Evolutionary conservation across 1,139 yeast genomes (phyloP), one percentile per base, ranked within the genome.

Genomic region (Saccharomyces pastorianus): DNA sequence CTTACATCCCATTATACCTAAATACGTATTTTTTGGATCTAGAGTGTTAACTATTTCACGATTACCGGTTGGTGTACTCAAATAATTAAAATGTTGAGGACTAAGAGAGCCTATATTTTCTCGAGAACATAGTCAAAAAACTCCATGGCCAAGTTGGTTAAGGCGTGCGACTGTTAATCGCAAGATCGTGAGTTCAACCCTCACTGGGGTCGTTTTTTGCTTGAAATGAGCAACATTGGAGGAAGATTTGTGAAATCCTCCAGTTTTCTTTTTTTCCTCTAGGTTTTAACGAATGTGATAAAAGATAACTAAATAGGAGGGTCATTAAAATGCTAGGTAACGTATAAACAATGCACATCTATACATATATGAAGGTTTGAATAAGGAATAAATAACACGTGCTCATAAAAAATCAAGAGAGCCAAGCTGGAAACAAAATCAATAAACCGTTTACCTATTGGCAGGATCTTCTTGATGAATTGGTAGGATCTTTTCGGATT

Each of bases 131-230:
- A 26, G 28, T 26, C 8, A 26, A 6, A 26, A 46, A 9, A 61
- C 64, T 61, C 55, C 64, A 58, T 61, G 64, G 64, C 64, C 64
- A 61, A 61, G 62, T 58, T 59, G 62, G 62, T 59, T 59, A 59
- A 59, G 62, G 62, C 64, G 64, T 61, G 64, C 64, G 64, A 61
- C 64, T 61, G 64, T 61, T 61, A 61, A 61, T 61, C 64, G 64
- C 64, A 61, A 61, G 64, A 61, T 61, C 64, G 64, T 56, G 64
- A 61, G 64, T 61, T 61, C 64, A 61, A 61, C 58, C 64, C 64
- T 61, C 64, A 56, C 64, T 58, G 64, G 55, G 64, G 64, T 61
- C 64, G 31, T 6, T 29, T 29, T 29, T 11, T 11, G n/a, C 25
- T 23, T 23, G 25, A 23, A 23, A 23, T 23, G 25, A 23, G 25